Evolutionary conservation across 1,139 yeast species (phyloP), one percentile per base, ranked within the genome.

Genomic region (Lipomyces yarrowii): DNA sequence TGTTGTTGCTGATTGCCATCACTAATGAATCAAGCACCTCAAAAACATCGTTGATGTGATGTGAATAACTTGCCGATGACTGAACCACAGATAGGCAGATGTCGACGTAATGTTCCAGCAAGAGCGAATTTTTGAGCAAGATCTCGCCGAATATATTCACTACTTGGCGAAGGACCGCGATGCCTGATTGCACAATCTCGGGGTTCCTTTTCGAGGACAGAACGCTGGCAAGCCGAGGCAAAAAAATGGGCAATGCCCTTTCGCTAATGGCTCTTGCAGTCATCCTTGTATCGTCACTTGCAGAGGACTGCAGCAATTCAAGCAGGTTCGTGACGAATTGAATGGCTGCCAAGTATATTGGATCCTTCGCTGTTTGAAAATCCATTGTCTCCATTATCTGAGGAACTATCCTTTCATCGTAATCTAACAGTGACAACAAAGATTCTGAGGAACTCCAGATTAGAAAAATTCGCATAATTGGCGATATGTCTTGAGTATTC

Each of bases 401-500:
- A 0, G 84, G 82, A 3, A 92, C 85, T 3, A 85, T 81, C 68
- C 78, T 81, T 48, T 87, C 83, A 72, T 89, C 88, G 65, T 83
- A 80, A 70, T 83, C 83, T 64, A 91, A 77, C 69, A 89, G 86
- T 26, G 81, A 81, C 61, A 83, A 79, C 54, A 88, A 80, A 35
- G 80, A 78, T 13, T 82, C 80, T 37, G 80, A 78, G 15, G 83
- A 80, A 57, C 94, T 83, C 87, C 96, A 85, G 18, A 84, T 80
- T 4, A 85, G 78, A 72, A 93, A 84, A n/a, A 91, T 76, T 65
- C 81, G 84, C 84, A 93, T 80, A 60, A 93, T 77, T 0, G 96
- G 85, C 0, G 98, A 91, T 0, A 93, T 88, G 73, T 88, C 92
- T 73, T 91, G 96, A 58, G 90, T 80, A 74, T 93, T 93, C 73